Percentiles rank a stretch among this genome's conserved stretches.
phyloP scores from a whole-genome alignment of 2,329 filamentous ascomycete genomes.

The Chaetomiaceae sp. region DNA sequence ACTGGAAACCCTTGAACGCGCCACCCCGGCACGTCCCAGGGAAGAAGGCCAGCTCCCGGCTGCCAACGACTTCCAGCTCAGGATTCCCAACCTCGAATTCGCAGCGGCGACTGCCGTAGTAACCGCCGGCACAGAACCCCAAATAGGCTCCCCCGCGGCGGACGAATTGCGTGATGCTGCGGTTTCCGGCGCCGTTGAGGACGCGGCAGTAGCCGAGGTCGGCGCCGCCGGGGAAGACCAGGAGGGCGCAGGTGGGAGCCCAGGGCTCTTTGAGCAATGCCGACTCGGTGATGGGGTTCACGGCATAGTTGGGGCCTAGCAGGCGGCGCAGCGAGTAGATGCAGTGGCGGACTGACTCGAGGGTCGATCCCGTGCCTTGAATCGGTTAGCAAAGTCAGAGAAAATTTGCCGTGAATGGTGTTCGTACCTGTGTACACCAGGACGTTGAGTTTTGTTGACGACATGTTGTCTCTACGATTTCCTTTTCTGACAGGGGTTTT shows the following conservation, averaged over 20 bases:
- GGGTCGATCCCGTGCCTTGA: slow-evolving; percentile 75
- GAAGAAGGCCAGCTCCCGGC: slow-evolving; percentile 82
- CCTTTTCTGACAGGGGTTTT: neutral
- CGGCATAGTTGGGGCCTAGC: slow-evolving; percentile 85
- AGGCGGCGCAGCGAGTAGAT: slow-evolving; percentile 81
- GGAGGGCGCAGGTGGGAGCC: slow-evolving; percentile 76
- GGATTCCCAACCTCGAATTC: slow-evolving; percentile 89
- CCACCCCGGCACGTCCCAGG: slow-evolving; percentile 80
- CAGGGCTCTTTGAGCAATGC: slow-evolving; percentile 88
- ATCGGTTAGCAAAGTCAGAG: neutral
- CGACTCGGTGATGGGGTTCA: slow-evolving; percentile 75
- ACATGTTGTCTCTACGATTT: slow-evolving; percentile 12
- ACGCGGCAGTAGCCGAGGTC: slow-evolving; percentile 86
- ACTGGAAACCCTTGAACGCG: slow-evolving; percentile 85
- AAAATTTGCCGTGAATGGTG: neutral
- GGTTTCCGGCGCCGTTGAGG: slow-evolving; percentile 84
- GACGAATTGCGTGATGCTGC: slow-evolving; percentile 78
- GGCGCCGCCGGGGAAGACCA: slow-evolving; percentile 92
- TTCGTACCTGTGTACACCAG: slow-evolving; percentile 80
- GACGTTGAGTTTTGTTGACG: slow-evolving; percentile 64
- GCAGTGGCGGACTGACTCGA: slow-evolving; percentile 85
- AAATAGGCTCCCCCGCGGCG: slow-evolving; percentile 80
- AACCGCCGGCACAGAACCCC: slow-evolving; percentile 90
- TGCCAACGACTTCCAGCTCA: slow-evolving; percentile 77
- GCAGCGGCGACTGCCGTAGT: slow-evolving; percentile 76